A percentile compares a stretch with the other conserved stretches of the same genome.
Conservation (phyloP, 2,329 filamentous ascomycete genomes). For the Pseudohalonectria lignicola region DNA sequence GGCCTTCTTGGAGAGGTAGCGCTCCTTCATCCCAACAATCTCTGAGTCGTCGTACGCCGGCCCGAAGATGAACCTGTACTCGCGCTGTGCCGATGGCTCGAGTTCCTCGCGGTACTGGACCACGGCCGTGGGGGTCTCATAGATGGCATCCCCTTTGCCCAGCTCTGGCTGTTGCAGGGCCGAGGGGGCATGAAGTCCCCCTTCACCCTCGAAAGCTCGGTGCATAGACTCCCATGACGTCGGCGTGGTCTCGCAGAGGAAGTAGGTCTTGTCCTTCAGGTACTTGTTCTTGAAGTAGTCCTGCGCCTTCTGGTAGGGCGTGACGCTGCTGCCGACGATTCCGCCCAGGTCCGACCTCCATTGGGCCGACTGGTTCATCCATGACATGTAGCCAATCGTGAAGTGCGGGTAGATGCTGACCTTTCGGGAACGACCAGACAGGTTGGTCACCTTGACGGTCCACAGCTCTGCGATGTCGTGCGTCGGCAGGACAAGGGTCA, state of each 20-base stretch:
- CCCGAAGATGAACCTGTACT: slow-evolving; percentile 44
- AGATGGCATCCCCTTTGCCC: slow-evolving; percentile 35
- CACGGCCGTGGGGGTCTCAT: slow-evolving; percentile 41
- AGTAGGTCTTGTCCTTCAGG: slow-evolving; percentile 44
- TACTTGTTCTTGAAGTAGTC: slow-evolving; percentile 47
- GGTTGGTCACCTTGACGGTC: slow-evolving; percentile 39
- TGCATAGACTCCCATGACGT: slow-evolving; percentile 41
- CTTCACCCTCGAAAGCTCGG: slow-evolving; percentile 42
- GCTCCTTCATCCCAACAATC: slow-evolving; percentile 29
- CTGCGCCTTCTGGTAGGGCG: slow-evolving; percentile 44
- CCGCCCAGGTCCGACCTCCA: slow-evolving; percentile 36
- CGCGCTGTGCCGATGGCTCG: slow-evolving; percentile 23
- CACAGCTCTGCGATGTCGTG: slow-evolving; percentile 45
- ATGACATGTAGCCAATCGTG: slow-evolving; percentile 48
- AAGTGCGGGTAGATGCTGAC: slow-evolving; percentile 46
- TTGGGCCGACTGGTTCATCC: slow-evolving; percentile 49
- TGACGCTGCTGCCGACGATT: slow-evolving; percentile 39
- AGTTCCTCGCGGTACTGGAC: slow-evolving; percentile 39
- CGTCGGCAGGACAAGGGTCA: slow-evolving; percentile 39
- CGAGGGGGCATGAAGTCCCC: slow-evolving; percentile 39
- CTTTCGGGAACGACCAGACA: slow-evolving; percentile 29
- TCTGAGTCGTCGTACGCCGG: slow-evolving; percentile 41
- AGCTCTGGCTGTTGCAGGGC: slow-evolving; percentile 23
- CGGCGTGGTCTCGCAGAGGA: slow-evolving; percentile 39
- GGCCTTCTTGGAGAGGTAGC: slow-evolving; percentile 36